Base-by-base conservation (phyloP, 768 basidiomycete species). In the Hortiboletus campestris region DNA sequence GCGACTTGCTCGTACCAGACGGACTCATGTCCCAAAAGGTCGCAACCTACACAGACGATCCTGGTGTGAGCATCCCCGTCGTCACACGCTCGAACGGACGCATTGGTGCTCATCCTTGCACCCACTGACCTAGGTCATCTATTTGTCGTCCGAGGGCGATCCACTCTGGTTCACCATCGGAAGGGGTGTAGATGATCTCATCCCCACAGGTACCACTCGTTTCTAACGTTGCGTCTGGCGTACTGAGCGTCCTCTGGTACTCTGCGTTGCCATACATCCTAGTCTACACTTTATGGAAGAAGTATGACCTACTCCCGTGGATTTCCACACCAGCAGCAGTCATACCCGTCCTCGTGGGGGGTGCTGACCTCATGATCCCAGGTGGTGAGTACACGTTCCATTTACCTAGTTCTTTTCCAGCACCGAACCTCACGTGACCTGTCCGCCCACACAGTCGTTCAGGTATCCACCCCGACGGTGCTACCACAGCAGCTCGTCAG, bases 341-440 rank as follows among this genome's bases (percentile, higher is more conserved):
- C 29, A 81, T 92, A 36, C 86, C 86, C 1, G 76, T 85, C 25
- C 78, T 94, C 13, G 74, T 83, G 4, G 83, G 82, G 11, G 91
- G 92, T n/a, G 89, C 91, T 0, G 91, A 94, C 73, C 79, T 94
- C 9, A 93, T 94, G 90, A 84, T 89, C 34, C 89, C 91, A 5
- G 91, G 91, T 71, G 88, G 89, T 88, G 65, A 65, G 84, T 75
- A 43, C 22, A 34, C 16, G 1, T 22, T 16, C 20, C 6, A 6
- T 45, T 40, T 12, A 17, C 25, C 14, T 6, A 6, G 16, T 17
- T 19, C 13, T 38, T 44, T 36, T 17, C 14, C 16, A n/a, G 25
- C 14, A n/a, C n/a, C n/a, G n/a, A n/a, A 20, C 13, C 43, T 49
- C 31, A 40, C 42, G 17, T 44, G 40, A 32, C 32, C 12, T n/a